These are phyloP conservation scores for Chlamydomonas sp. DNA, from an alignment of 139 green algal species.

Conservation along the genomic window DNA sequence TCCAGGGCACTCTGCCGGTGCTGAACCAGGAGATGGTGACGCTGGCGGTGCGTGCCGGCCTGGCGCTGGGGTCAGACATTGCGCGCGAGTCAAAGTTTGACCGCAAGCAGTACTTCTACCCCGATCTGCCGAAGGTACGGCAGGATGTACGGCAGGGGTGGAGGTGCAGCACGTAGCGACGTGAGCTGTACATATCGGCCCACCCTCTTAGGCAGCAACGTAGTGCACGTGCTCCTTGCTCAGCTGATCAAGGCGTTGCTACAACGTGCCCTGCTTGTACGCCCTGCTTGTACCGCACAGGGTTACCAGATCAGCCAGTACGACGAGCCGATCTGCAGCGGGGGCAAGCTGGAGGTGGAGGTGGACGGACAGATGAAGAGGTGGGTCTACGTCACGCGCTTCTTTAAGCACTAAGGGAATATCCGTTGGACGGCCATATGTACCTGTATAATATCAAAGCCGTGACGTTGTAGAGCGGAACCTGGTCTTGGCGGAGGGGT, in stretches of 20 bases:
- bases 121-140: constrained; percentile 90
- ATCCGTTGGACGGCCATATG: too few relatives aligned
- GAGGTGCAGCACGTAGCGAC: background rate
- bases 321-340: constrained; percentile 86
- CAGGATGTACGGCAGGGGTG: background rate
- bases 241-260: too few relatives aligned
- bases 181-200: background rate
- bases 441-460: too few relatives aligned
- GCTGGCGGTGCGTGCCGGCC: constrained; percentile 78
- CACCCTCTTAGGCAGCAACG: too few relatives aligned
- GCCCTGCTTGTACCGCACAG: background rate
- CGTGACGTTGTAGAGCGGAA: too few relatives aligned
- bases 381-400: background rate
- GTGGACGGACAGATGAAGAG: constrained; percentile 56
- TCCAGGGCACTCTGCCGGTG: constrained; percentile 88
- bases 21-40: constrained; percentile 81
- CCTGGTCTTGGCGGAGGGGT: too few relatives aligned
- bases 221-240: too few relatives aligned
- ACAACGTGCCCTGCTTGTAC: too few relatives aligned
- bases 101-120: constrained; percentile 99
- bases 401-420: too few relatives aligned
- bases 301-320: constrained; percentile 98
- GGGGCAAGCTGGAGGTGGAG: constrained; percentile 64
- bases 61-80: constrained; percentile 89
- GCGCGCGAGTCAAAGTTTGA: constrained; percentile 93